Conservation (phyloP, 768 basidiomycete species). For the Inosperma sp. region DNA sequence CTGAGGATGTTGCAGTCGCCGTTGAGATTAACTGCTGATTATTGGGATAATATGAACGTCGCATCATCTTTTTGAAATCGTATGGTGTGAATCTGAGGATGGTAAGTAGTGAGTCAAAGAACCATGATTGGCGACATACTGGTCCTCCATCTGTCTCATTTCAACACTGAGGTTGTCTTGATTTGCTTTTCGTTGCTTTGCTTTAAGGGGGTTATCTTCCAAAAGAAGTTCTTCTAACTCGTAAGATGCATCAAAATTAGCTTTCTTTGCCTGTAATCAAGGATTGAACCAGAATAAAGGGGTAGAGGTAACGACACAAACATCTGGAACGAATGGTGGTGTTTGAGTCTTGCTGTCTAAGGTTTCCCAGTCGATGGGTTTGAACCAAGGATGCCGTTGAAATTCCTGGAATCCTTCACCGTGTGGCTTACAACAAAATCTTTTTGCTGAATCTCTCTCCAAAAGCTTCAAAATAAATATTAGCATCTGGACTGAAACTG, state of each 20-base stretch:
- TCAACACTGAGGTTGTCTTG: slow-evolving; percentile 87
- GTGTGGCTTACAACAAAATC: slow-evolving; percentile 77
- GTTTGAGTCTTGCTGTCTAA: slow-evolving; percentile 69
- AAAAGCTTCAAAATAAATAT: slow-evolving; percentile 53
- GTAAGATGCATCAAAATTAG: slow-evolving; percentile 98
- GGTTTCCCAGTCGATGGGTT: slow-evolving; percentile 82
- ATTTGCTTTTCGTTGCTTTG: slow-evolving; percentile 84
- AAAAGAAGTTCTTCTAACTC: slow-evolving; percentile 93
- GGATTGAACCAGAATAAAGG: slow-evolving; percentile 11
- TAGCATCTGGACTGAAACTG: slow-evolving; percentile 7
- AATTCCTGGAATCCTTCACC: slow-evolving; percentile 80
- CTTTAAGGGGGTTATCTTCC: slow-evolving; percentile 96
- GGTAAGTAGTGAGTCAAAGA: slow-evolving; percentile 3
- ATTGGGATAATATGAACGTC: slow-evolving; percentile 86
- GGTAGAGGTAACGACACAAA: slow-evolving; percentile 32
- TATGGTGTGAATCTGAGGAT: slow-evolving; percentile 76
- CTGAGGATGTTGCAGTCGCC: slow-evolving; percentile 70
- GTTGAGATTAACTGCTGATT: slow-evolving; percentile 73
- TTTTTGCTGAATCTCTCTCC: slow-evolving; percentile 76
- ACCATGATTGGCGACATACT: slow-evolving; percentile 45
- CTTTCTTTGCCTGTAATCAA: slow-evolving; percentile 80
- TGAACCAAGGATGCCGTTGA: slow-evolving; percentile 81
- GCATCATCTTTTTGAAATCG: slow-evolving; percentile 88
- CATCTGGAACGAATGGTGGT: slow-evolving; percentile 89
- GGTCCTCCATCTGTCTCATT: slow-evolving; percentile 98